phyloP scores from a whole-genome alignment of 2,329 filamentous ascomycete species.

The Botryotinia globosa region DNA sequence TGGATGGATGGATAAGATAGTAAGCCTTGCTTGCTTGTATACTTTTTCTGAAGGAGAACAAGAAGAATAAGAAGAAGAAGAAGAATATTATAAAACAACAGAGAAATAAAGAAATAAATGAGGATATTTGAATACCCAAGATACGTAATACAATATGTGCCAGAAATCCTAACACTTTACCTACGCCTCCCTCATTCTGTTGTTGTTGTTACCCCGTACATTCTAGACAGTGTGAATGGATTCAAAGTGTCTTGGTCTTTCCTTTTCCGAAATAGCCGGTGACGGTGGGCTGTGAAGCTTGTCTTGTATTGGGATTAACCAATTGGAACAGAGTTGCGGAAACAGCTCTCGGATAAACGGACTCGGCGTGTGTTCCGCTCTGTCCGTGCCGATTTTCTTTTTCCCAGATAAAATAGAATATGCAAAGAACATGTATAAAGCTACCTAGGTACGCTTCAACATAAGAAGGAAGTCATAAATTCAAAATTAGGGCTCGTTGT shows the following conservation, averaged over 20 bases:
- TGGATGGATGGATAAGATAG: not conserved
- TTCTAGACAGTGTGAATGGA: not conserved
- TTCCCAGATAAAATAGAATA: not conserved
- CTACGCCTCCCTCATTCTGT: not conserved
- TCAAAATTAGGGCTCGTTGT: not conserved
- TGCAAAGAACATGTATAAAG: too few relatives aligned
- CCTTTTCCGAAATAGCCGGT: not conserved
- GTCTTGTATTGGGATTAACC: not conserved
- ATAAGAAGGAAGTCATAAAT: not conserved
- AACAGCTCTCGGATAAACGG: conserved; percentile 1
- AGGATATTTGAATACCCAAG: not conserved
- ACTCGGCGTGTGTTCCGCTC: not conserved
- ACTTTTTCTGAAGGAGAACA: not conserved
- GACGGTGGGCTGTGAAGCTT: not conserved
- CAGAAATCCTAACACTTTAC: not conserved
- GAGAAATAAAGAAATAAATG: not conserved
- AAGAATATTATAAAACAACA: not conserved
- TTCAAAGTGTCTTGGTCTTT: not conserved
- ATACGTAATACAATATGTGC: not conserved
- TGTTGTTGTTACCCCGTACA: not conserved
- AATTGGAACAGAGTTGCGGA: not conserved
- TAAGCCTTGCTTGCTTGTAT: not conserved
- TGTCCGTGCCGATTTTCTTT: not conserved
- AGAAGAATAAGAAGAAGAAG: not conserved
- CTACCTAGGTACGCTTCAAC: too few relatives aligned